These are phyloP conservation scores for Massarina eburnea DNA, from an alignment of 2,329 filamentous ascomycete species.

Conservation along the genomic window DNA sequence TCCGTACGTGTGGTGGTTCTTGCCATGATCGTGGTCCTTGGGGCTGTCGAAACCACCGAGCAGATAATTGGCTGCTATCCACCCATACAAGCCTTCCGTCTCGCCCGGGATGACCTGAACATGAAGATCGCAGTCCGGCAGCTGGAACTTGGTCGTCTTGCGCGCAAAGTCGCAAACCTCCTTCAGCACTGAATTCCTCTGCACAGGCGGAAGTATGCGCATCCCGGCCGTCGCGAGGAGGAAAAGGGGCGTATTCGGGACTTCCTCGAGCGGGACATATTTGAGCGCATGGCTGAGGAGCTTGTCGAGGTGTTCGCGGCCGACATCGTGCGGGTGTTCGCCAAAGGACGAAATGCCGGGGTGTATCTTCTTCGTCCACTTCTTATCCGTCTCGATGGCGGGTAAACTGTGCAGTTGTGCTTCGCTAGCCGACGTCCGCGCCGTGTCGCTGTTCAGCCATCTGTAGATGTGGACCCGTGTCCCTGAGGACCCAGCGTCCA, in stretches of 20 bases:
- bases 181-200: constrained; percentile 72
- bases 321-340: constrained; percentile 72
- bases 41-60: constrained; percentile 86
- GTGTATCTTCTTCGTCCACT: constrained; percentile 91
- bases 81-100: constrained; percentile 94
- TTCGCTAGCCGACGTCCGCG: constrained; percentile 61
- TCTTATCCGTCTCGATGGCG: constrained; percentile 77
- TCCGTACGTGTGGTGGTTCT: constrained; percentile 90
- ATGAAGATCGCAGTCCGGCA: constrained; percentile 87
- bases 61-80: constrained; percentile 96
- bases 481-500: constrained; percentile 96
- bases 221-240: constrained; percentile 95
- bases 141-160: constrained; percentile 73
- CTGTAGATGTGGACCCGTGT: constrained; percentile 92
- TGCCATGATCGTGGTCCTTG: constrained; percentile 74
- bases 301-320: constrained; percentile 75
- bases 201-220: constrained; percentile 73
- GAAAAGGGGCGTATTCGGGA: constrained; percentile 86
- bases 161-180: constrained; percentile 83
- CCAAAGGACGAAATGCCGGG: constrained; percentile 91
- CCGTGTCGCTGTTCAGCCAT: constrained; percentile 78
- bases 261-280: constrained; percentile 73
- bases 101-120: constrained; percentile 95
- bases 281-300: constrained; percentile 81
- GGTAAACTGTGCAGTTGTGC: constrained; percentile 71